Conservation (phyloP, 2,329 filamentous ascomycete genomes). For the Epichloe festucae region DNA sequence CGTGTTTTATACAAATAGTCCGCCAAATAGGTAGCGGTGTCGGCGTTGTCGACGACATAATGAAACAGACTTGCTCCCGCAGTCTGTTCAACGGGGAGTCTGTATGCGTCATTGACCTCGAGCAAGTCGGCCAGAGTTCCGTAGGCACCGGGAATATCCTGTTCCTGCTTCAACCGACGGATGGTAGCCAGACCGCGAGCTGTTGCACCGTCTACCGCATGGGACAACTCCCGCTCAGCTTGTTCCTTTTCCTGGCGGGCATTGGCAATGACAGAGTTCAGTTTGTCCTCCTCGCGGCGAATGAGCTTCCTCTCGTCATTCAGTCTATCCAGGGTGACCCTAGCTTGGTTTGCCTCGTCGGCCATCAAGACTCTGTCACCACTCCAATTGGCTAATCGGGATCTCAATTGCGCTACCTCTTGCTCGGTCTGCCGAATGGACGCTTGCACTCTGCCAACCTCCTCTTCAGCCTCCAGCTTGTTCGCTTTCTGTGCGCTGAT, state of each 20-base stretch:
- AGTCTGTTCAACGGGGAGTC: slow-evolving; percentile 82
- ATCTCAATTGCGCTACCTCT: slow-evolving; percentile 57
- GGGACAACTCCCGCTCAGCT: slow-evolving; percentile 64
- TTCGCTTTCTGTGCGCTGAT: slow-evolving; percentile 74
- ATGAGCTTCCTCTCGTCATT: slow-evolving; percentile 79
- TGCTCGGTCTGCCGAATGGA: slow-evolving; percentile 61
- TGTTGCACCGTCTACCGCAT: slow-evolving; percentile 83
- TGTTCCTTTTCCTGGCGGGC: slow-evolving; percentile 64
- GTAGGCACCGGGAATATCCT: slow-evolving; percentile 74
- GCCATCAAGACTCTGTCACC: slow-evolving; percentile 59
- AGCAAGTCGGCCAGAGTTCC: slow-evolving; percentile 91
- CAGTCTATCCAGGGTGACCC: slow-evolving; percentile 64
- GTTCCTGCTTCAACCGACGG: slow-evolving; percentile 65
- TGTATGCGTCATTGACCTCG: slow-evolving; percentile 71
- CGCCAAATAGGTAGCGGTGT: slow-evolving; percentile 71
- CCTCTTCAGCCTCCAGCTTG: slow-evolving; percentile 70
- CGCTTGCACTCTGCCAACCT: slow-evolving; percentile 57
- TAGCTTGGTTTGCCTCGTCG: slow-evolving; percentile 62
- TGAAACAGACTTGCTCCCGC: slow-evolving; percentile 90
- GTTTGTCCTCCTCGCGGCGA: slow-evolving; percentile 77
- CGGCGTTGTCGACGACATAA: slow-evolving; percentile 86
- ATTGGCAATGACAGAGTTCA: slow-evolving; percentile 64
- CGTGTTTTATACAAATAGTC: slow-evolving; percentile 67
- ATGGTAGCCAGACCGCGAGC: slow-evolving; percentile 79
- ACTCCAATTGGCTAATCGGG: slow-evolving; percentile 66